Evolutionary conservation across 2,329 filamentous ascomycete genomes (phyloP).

Genomic region (Leptodontidium sp.): DNA sequence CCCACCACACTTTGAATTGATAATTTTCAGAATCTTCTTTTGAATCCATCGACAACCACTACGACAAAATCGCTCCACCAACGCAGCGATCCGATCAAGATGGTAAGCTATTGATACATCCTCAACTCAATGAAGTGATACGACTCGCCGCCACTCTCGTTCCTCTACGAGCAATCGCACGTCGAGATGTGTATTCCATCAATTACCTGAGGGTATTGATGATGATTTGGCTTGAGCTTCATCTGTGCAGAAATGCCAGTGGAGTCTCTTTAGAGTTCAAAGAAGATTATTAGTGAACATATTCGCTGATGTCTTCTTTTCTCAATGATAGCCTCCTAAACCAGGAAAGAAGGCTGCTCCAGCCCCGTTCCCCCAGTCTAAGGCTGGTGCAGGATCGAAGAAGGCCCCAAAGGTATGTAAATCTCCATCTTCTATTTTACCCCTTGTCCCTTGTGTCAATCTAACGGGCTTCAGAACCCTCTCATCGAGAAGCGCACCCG

Average conservation of each 20-base stretch:
- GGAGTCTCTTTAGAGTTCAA: constrained; percentile 88
- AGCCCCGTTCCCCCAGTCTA: constrained; percentile 94
- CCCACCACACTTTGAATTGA: constrained; percentile 19
- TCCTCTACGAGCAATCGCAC: constrained; percentile 51
- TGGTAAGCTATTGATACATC: constrained; percentile 64
- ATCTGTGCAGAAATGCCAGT: constrained; percentile 50
- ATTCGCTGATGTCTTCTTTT: constrained; percentile 97
- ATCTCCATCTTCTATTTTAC: constrained; percentile 21
- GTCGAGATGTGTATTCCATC: constrained; percentile 47
- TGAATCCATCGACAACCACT: constrained; percentile 28
- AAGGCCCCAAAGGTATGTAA: constrained; percentile 92
- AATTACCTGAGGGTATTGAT: constrained; percentile 49
- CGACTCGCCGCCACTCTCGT: constrained; percentile 47
- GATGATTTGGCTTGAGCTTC: constrained; percentile 73
- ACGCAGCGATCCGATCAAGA: constrained; percentile 54
- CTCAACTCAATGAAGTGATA: constrained; percentile 40
- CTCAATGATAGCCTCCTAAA: constrained; percentile 99
- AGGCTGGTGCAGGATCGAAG: constrained; percentile 83
- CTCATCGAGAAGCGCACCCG: constrained; percentile 97
- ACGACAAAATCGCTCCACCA: constrained; percentile 29
- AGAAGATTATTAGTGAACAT: constrained; percentile 84
- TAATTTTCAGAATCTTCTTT: constrained; percentile 17
- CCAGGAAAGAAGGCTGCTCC: constrained; percentile 96
- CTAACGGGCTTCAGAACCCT: constrained; percentile 76
- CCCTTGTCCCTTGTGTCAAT: constrained; percentile 16